Base-by-base conservation (phyloP, 2,329 filamentous ascomycete species). In the Ophiosphaerella herpotricha region DNA sequence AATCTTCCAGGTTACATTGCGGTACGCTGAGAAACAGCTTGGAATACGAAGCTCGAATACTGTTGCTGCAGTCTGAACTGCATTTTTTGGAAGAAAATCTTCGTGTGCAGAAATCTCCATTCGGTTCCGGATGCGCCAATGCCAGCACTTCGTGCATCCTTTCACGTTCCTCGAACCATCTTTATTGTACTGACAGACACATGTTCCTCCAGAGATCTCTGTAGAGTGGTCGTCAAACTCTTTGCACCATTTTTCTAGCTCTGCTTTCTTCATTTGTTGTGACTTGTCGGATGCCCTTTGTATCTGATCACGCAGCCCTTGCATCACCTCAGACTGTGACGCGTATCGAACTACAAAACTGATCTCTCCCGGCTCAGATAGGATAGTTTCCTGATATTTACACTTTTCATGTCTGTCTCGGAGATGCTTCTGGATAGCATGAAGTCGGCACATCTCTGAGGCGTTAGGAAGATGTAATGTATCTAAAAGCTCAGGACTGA, bases 31-130 rank as follows among this genome's bases (percentile, higher is more conserved):
- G 18, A 84, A 77, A 4, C 68, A 68, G 3, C 57, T 29, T 0
- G 83, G 83, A 18, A 74, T 71, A 0, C 45, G 52, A 1, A 85
- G 64, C 52, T 86, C 83, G 43, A 85, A 83, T 0, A 85, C 54
- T 0, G 81, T 66, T 0, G 72, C 73, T 29, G 77, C n/a, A 70
- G 70, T 8, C 73, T 57, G 2, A 64, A 50, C 0, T 60, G 39
- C 2, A 71, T 48, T 0, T 43, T 34, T 2, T 82, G 82, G 0
- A 85, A 68, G 1, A 76, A 79, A 43, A 29, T 29, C 26, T 29
- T 29, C 26, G 26, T 29, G 26, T 29, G 26, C 26, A 29, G 26
- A 6, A 8, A 29, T 29, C 26, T 29, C 6, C 26, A 29, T 29
- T 11, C 26, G 26, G 26, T 29, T 29, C 26, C 26, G 7, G 2